phyloP scores from a whole-genome alignment of 805 yeast species.

The Geotrichum ghanense region DNA sequence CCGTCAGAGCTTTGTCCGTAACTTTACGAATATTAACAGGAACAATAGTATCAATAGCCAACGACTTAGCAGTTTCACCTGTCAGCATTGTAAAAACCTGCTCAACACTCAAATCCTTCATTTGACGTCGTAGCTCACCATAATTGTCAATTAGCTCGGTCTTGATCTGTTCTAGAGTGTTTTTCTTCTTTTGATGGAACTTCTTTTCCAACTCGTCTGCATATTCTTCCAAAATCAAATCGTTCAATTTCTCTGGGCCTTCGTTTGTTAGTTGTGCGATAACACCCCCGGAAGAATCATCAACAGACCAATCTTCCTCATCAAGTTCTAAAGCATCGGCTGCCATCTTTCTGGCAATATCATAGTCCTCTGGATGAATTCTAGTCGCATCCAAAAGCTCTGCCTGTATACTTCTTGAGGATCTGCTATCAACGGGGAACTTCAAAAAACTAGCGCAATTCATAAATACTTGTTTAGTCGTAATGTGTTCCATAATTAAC shows the following conservation, averaged over 20 bases:
- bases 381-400: slow-evolving; percentile 89
- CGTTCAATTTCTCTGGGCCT: slow-evolving; percentile 72
- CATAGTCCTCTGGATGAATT: slow-evolving; percentile 97
- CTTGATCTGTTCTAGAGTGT: slow-evolving; percentile 72
- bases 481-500: slow-evolving; percentile 66
- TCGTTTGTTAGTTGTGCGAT: slow-evolving; percentile 60
- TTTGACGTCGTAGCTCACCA: slow-evolving; percentile 71
- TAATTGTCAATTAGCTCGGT: slow-evolving; percentile 81
- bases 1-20: slow-evolving; percentile 33
- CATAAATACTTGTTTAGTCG: slow-evolving; percentile 72
- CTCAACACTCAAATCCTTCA: slow-evolving; percentile 48
- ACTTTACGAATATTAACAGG: slow-evolving; percentile 68
- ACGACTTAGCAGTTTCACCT: slow-evolving; percentile 66
- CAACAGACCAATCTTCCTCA: slow-evolving; percentile 79
- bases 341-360: slow-evolving; percentile 92
- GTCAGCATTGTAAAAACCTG: slow-evolving; percentile 85
- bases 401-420: slow-evolving; percentile 38
- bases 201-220: slow-evolving; percentile 75
- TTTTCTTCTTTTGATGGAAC: slow-evolving; percentile 50
- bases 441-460: slow-evolving; percentile 86
- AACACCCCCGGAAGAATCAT: slow-evolving; percentile 74
- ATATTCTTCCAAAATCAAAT: slow-evolving; percentile 79
- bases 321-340: slow-evolving; percentile 94
- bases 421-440: slow-evolving; percentile 56
- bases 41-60: slow-evolving; percentile 56